Percentiles rank a stretch among this genome's conserved stretches.
phyloP scores from a whole-genome alignment of 1,284 basidiomycete species.

The Cutaneotrichosporon mucoides region DNA sequence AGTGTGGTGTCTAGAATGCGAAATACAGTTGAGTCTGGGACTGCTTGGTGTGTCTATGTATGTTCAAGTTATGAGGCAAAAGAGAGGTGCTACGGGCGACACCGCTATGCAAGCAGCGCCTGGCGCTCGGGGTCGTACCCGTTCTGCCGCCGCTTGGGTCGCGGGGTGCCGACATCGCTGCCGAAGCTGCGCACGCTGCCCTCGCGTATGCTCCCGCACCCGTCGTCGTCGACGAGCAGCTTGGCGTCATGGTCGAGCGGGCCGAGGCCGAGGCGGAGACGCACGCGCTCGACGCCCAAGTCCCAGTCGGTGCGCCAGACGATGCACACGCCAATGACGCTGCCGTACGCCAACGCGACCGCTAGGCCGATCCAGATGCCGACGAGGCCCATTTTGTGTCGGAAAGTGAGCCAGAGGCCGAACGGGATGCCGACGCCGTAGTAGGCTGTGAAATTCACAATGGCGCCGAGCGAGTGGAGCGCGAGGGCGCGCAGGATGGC shows the following conservation, averaged over 20 bases:
- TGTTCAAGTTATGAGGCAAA: too few relatives aligned
- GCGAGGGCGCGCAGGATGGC: constrained; percentile 75
- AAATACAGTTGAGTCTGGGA: too few relatives aligned
- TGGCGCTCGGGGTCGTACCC: too few relatives aligned
- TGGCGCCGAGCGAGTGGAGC: constrained; percentile 54
- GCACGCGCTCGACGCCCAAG: constrained; percentile 45
- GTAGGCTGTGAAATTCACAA: constrained; percentile 53
- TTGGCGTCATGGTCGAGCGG: constrained; percentile 13
- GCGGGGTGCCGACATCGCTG: too few relatives aligned
- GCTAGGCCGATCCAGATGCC: constrained; percentile 54
- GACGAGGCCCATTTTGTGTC: constrained; percentile 38
- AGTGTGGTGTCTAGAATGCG: too few relatives aligned
- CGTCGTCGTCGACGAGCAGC: constrained; percentile 11
- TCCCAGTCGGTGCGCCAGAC: constrained; percentile 51
- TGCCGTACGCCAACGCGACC: constrained; percentile 49
- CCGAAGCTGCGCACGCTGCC: too few relatives aligned
- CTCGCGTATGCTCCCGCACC: background rate
- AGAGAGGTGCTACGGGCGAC: too few relatives aligned
- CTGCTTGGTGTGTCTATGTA: too few relatives aligned
- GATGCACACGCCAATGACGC: constrained; percentile 39
- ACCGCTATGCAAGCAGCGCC: too few relatives aligned
- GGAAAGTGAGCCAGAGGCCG: constrained; percentile 52
- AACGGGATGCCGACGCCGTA: constrained; percentile 53
- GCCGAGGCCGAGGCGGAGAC: constrained; percentile 40
- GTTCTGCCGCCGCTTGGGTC: too few relatives aligned